A percentile compares a stretch with the other conserved stretches of the same genome.
These are phyloP conservation scores for Spergularia azorica DNA, from an alignment of 179 eudicot species.

Conservation along the genomic window DNA sequence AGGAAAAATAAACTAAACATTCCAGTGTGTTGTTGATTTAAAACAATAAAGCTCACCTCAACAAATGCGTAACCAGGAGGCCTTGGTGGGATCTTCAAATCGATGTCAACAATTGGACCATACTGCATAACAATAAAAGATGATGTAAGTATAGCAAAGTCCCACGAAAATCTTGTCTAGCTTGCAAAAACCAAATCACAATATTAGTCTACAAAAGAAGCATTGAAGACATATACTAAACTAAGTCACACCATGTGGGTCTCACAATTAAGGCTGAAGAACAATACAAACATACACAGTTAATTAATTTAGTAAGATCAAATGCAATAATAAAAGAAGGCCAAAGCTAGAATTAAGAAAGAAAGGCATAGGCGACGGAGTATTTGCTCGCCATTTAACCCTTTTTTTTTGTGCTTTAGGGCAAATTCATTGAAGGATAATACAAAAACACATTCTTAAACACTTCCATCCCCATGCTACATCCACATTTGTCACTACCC, in stretches of 20 bases:
- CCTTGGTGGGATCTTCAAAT: constrained; percentile 77
- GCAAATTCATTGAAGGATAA: too few relatives aligned
- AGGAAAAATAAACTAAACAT: background rate
- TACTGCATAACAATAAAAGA: constrained; percentile 49
- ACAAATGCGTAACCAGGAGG: constrained; percentile 94
- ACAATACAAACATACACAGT: too few relatives aligned
- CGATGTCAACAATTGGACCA: constrained; percentile 78
- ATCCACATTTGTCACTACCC: background rate
- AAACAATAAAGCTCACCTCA: constrained; percentile 52
- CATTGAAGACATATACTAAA: background rate
- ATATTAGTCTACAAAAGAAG: background rate
- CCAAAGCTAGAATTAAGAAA: background rate
- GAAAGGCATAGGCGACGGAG: background rate
- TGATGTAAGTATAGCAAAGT: background rate
- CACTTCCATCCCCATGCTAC: too few relatives aligned
- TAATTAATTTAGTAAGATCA: too few relatives aligned
- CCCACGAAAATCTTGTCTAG: background rate
- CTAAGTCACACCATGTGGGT: background rate
- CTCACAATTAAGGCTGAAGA: background rate
- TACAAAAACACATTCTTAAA: background rate
- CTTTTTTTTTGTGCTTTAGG: too few relatives aligned
- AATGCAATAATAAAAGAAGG: background rate
- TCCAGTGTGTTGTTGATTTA: background rate
- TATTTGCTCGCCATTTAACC: background rate
- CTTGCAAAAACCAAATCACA: background rate